phyloP scores from a whole-genome alignment of 2,329 filamentous ascomycete species.

The Penicillium polonicum region DNA sequence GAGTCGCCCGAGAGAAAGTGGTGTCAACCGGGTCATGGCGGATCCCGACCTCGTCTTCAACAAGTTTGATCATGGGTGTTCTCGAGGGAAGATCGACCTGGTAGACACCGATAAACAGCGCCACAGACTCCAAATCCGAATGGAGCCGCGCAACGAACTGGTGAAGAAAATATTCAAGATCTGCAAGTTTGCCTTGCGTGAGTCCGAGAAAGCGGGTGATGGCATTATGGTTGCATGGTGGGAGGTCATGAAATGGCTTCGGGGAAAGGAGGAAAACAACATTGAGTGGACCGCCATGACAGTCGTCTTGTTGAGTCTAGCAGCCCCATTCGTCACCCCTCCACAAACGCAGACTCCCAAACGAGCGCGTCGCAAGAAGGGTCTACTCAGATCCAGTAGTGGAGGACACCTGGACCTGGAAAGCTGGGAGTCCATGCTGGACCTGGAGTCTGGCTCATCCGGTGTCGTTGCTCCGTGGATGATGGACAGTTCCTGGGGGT shows the following conservation, averaged over 20 bases:
- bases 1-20: slow-evolving; percentile 54
- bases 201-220: slow-evolving; percentile 57
- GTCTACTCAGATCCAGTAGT: slow-evolving; percentile 51
- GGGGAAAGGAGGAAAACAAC: slow-evolving; percentile 51
- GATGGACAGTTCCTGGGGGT: slow-evolving; percentile 66
- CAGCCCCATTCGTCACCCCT: slow-evolving; percentile 56
- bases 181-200: slow-evolving; percentile 64
- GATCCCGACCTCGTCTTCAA: slow-evolving; percentile 46
- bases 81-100: slow-evolving; percentile 64
- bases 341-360: slow-evolving; percentile 34
- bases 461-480: slow-evolving; percentile 49
- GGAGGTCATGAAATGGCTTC: slow-evolving; percentile 70
- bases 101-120: slow-evolving; percentile 60
- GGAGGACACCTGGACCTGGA: slow-evolving; percentile 46
- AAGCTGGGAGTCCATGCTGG: slow-evolving; percentile 51
- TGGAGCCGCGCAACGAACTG: slow-evolving; percentile 64
- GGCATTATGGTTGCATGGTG: slow-evolving; percentile 68
- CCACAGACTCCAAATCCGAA: slow-evolving; percentile 66
- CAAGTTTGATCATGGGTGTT: slow-evolving; percentile 58
- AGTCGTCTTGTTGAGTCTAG: slow-evolving; percentile 63
- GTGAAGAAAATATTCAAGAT: slow-evolving; percentile 61
- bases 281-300: slow-evolving; percentile 69
- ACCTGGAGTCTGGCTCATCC: slow-evolving; percentile 44
- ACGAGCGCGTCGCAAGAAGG: slow-evolving; percentile 42
- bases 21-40: slow-evolving; percentile 47